Base-by-base conservation (phyloP, 1,284 basidiomycete species). In the Gomphus bonarii region DNA sequence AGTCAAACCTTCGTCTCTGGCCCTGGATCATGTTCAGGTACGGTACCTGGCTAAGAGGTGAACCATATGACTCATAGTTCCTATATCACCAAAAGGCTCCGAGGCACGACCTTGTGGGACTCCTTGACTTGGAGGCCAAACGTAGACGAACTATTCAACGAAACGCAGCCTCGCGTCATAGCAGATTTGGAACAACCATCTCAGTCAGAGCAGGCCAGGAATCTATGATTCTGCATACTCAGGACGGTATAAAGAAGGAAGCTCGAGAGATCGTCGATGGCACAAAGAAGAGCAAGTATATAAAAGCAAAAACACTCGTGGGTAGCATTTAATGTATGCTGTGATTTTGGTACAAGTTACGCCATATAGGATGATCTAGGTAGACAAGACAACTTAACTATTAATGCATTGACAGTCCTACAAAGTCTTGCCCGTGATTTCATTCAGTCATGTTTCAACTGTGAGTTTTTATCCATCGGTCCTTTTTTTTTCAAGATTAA, bases 161-260 rank as follows among this genome's bases (percentile, higher is more conserved):
- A 38, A 78, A 78, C 52, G 76, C 82, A 1, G 77, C 82, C n/a
- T 88, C 91, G 16, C 80, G 94, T 30, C 94, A 97, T 70, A 91
- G 91, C 25, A 82, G 94, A 40, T 97, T 97, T 69, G 94, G 94
- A 0, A 97, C 94, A 0, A 95, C 93, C 2, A 85, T 97, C 61
- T 72, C 85, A 12, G 85, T 97, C 52, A 80, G 77, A 61, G 65
- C 79, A 79, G 68, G 61, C 28, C 62, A 70, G 7, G 67, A 72
- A 53, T 74, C 79, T 18, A 73, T 84, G 40, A 81, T 95, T 30
- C 75, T 97, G 44, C 91, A 95, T 68, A 81, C 85, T 44, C 92
- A 95, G 66, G 82, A 84, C 64, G 91, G 89, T 2, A 78, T 97
- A 59, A 80, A 74, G 33, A 75, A 73, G n/a, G 83, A 91, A 57